Conservation (phyloP, 2,329 filamentous ascomycete genomes). For the Blastomyces emzantsi region DNA sequence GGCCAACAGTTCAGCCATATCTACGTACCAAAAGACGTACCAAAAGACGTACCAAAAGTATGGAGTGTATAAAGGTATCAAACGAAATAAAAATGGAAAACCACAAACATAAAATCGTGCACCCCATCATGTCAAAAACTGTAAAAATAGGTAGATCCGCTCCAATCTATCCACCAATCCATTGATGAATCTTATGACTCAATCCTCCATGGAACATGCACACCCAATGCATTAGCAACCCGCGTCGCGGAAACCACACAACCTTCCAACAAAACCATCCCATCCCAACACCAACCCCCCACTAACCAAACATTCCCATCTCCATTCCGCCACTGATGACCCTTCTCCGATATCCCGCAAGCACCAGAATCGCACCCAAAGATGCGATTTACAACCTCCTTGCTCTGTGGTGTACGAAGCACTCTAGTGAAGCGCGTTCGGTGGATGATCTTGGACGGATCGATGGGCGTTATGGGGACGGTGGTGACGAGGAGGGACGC, state of each 20-base stretch:
- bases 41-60: background rate
- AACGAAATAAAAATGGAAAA: background rate
- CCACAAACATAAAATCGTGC: background rate
- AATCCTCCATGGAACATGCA: conserved; percentile 33
- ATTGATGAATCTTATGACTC: background rate
- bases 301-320: conserved; percentile 47
- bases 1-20: background rate
- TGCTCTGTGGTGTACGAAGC: conserved; percentile 43
- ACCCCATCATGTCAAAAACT: background rate
- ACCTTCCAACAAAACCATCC: conserved; percentile 54
- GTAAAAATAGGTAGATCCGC: background rate
- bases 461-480: conserved; percentile 37
- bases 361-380: conserved; percentile 25
- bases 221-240: conserved; percentile 45
- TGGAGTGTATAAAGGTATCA: background rate
- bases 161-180: background rate
- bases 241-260: conserved; percentile 52
- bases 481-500: conserved; percentile 47
- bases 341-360: background rate
- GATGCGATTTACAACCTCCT: conserved; percentile 40
- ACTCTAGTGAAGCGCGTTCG: conserved; percentile 46
- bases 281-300: conserved; percentile 57
- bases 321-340: conserved; percentile 46
- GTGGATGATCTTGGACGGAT: conserved; percentile 36
- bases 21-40: background rate